Base-by-base conservation (phyloP, 345 rosid species). In the Citropsis articulata region DNA sequence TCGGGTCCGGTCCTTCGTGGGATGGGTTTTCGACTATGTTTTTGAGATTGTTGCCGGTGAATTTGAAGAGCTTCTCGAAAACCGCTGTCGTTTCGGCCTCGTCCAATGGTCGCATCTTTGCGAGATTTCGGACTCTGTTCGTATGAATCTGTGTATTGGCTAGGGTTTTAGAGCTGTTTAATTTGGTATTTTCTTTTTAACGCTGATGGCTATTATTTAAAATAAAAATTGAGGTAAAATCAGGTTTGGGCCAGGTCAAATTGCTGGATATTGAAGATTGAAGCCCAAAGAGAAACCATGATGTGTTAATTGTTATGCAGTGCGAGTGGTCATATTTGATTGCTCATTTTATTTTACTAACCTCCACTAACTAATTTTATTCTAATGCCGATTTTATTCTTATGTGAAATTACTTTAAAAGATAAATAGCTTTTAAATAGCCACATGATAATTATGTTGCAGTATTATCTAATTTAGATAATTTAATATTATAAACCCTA, bases 41-140 rank as follows among this genome's bases (percentile, higher is more conserved):
- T 89, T 96, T 94, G 82, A 96, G 91, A 73, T 94, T 96, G 81
- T 86, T 91, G 53, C 97, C 98, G 0, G 92, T 90, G 90, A 96
- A 96, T 68, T 89, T 84, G 87, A 86, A 87, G 73, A 96, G 82
- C 82, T 94, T 96, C 81, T 91, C 93, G 87, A 96, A 94, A 18
- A 96, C 98, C 13, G 88, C 88, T 21, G 93, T 87, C 78, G 93
- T 96, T 82, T 96, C 99, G 25, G 65, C 84, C 85, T 96, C 98
- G 80, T 94, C 99, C 24, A 96, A 86, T 5, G 99, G 90, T 42
- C 97, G 85, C 94, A 91, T 94, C 71, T 81, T 88, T 50, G 35
- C 4, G 30, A 24, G 7, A 18, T 18, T 4, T 53, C 7, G 22
- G 57, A 53, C 5, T 53, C 0, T 53, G 57, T 81, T 68, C 4